Base-by-base conservation (phyloP, 176 grass and related monocot genomes). In the Avena insularis region DNA sequence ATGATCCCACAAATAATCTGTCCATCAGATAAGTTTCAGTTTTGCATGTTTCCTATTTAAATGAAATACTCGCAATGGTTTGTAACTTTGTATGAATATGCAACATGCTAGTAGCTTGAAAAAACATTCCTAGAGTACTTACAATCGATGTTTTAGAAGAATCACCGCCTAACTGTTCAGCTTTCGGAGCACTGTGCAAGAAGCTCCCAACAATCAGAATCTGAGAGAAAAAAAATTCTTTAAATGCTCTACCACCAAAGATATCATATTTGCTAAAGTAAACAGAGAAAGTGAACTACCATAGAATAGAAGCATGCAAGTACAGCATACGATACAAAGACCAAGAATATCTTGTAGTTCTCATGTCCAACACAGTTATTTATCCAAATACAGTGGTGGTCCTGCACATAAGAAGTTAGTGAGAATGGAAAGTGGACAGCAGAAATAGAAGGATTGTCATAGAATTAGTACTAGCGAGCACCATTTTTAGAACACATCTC, bases 401-500 rank as follows among this genome's bases (percentile, higher is more conserved):
- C 93, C 93, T 98, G 90, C 81, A 82, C 7, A 65, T 77, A 82
- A 21, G 9, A 89, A 75, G 49, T 61, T 84, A 25, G 58, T 86
- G 29, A 89, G 82, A 83, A 79, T 25, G 12, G 29, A 35, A 85
- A 60, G 7, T 71, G 25, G 70, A 85, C 31, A 80, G 20, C 9
- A 61, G 19, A 74, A 75, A 72, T 11, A 87, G 49, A 87, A 40
- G n/a, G 66, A 0, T 20, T 8, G 57, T 58, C 20, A 79, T 14
- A 84, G 2, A 84, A 56, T 82, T 36, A 82, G 55, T 55, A 84
- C 59, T 35, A 61, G 75, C 64, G 27, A 65, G 71, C 78, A 92
- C 96, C 93, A 94, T 96, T 98, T 95, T 93, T 63, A 98, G 83
- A 85, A 98, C 96, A 79, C 96, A 98, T 96, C 92, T 92, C 90